phyloP scores from a whole-genome alignment of 768 basidiomycete species.

The Paxillus ammoniavirescens region DNA sequence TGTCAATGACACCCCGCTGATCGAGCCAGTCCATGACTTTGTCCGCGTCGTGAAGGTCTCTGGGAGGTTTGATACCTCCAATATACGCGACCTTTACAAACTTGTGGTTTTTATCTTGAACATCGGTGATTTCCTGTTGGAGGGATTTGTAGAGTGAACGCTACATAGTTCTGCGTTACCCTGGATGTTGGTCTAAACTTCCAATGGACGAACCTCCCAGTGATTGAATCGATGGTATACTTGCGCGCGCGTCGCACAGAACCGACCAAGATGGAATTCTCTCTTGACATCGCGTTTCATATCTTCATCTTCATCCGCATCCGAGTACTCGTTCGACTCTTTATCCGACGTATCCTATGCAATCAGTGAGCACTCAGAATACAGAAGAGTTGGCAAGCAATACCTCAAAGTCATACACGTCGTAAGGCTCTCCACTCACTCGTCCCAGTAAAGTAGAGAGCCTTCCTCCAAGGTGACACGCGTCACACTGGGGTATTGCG shows the following conservation, averaged over 20 bases:
- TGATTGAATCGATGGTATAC: constrained; percentile 75
- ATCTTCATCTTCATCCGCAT: constrained; percentile 18
- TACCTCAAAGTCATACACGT: constrained; percentile 67
- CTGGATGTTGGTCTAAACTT: background rate
- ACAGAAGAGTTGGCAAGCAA: constrained; percentile 1
- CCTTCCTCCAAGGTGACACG: constrained; percentile 74
- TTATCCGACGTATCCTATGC: constrained; percentile 19
- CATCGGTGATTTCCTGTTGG: constrained; percentile 53
- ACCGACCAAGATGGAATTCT: constrained; percentile 71
- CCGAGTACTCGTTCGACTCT: constrained; percentile 25
- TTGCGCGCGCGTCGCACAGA: constrained; percentile 67
- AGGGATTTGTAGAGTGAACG: constrained; percentile 63
- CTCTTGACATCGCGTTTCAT: constrained; percentile 12
- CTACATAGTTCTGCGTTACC: constrained; percentile 36
- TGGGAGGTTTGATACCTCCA: constrained; percentile 56
- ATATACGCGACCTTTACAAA: constrained; percentile 62
- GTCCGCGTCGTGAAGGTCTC: constrained; percentile 71
- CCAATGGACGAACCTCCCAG: constrained; percentile 66
- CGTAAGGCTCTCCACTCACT: constrained; percentile 68
- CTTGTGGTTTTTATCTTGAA: constrained; percentile 40
- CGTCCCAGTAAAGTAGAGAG: constrained; percentile 62
- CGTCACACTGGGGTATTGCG: constrained; percentile 69
- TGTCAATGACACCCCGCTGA: constrained; percentile 59
- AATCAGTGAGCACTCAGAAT: constrained; percentile 1
- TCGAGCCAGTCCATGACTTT: constrained; percentile 83